Evolutionary conservation across 208 protist genomes (phyloP), one percentile per base, ranked within the genome.

Genomic region (Naegleria gruberi): DNA sequence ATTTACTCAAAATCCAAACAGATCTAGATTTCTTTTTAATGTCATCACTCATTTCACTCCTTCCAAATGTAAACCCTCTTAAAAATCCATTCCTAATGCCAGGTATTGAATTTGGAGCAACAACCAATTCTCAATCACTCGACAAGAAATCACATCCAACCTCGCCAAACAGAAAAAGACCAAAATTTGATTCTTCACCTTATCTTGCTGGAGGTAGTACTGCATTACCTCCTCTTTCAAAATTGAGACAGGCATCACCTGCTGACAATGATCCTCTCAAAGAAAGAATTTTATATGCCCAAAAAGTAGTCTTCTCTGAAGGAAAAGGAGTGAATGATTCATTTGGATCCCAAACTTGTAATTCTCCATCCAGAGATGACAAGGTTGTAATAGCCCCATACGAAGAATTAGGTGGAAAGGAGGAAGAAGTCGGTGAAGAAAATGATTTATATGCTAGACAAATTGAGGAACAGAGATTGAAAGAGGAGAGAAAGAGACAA

Each of bases 61-160:
- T 84, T 34, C 41, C 34, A 7, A 84, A n/a, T 12, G 30, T 84
- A 12, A 41, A 84, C 40, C 41, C 30, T 84, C 8, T 40, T 12
- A 84, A 84, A 5, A 84, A 84, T 84, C 81, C 81, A 46, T 84
- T 84, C 5, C n/a, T 84, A 30, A 84, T 84, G 81, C 34, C 37
- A 17, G 81, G 81, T 40, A 43, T 34, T 10, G 81, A 84, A 46
- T 84, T 84, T 84, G 81, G 81, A 41, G 10, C 30, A 5, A 19
- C 17, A 0, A 37, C 26, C 6, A n/a, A n/a, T n/a, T 30, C 17
- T 37, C 17, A 30, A 37, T 26, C n/a, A 12, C 26, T n/a, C 1
- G 74, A 82, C 37, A 82, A 82, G 34, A 34, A 34, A 10, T 17
- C 23, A 2, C 51, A 65, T 3, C 51, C 51, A 65, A 37, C 65